Percentiles rank a stretch among this genome's conserved stretches.
Evolutionary conservation across 2,329 filamentous ascomycete species (phyloP).

Genomic region (Orbilia blumenaviensis): DNA sequence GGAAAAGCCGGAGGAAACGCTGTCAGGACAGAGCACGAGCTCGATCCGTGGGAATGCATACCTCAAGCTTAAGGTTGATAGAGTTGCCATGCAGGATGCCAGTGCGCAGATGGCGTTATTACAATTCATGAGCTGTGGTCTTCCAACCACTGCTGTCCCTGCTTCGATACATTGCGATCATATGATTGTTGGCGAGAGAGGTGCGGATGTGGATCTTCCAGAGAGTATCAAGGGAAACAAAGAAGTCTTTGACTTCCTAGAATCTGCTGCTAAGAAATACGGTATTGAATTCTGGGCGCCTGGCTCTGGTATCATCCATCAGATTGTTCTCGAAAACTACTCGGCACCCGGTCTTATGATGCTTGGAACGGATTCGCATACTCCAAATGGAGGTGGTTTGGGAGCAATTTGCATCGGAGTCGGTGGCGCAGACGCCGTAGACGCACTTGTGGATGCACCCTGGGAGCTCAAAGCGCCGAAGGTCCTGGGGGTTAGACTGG

Average conservation of each 20-base stretch:
- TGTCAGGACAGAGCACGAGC: slow-evolving; percentile 84
- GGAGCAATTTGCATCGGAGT: slow-evolving; percentile 96
- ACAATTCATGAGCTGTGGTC: slow-evolving; percentile 97
- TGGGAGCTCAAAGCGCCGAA: slow-evolving; percentile 97
- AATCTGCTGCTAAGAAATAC: slow-evolving; percentile 88
- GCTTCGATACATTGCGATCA: slow-evolving; percentile 99
- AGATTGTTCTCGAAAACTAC: slow-evolving; percentile 98
- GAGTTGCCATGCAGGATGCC: slow-evolving; percentile 98
- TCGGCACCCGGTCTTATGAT: slow-evolving; percentile 98
- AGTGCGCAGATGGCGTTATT: slow-evolving; percentile 97
- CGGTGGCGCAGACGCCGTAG: slow-evolving; percentile 94
- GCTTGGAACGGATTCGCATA: slow-evolving; percentile 97
- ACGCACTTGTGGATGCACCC: slow-evolving; percentile 92
- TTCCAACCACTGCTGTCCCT: slow-evolving; percentile 88
- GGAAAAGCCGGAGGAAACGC: slow-evolving; percentile 82
- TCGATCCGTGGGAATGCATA: slow-evolving; percentile 88
- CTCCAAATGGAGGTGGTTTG: slow-evolving; percentile 93
- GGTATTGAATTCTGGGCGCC: slow-evolving; percentile 97
- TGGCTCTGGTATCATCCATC: slow-evolving; percentile 94
- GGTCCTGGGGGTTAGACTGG: slow-evolving; percentile 83
- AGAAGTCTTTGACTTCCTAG: slow-evolving; percentile 96
- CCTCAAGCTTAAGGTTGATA: slow-evolving; percentile 94
- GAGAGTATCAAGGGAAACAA: slow-evolving; percentile 89
- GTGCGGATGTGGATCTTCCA: slow-evolving; percentile 84
- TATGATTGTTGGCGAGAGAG: slow-evolving; percentile 94